Base-by-base conservation (phyloP, 208 protist species). In the Blechomonas ayalai region DNA sequence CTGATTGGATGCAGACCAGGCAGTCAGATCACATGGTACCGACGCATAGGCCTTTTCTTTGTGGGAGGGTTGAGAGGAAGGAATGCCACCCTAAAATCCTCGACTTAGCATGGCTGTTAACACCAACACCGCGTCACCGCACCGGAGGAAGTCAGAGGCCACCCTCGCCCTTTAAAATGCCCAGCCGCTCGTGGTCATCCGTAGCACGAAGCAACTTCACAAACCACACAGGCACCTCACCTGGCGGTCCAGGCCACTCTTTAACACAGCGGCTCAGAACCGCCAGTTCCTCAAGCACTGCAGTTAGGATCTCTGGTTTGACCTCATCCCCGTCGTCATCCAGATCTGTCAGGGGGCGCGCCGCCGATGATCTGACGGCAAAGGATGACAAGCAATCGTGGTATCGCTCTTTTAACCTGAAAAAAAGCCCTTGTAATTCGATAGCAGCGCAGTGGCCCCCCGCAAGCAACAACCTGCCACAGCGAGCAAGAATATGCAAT, bases 151-250 rank as follows among this genome's bases (percentile, higher is more conserved):
- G n/a, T n/a, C n/a, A n/a, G n/a, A n/a, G n/a, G n/a, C n/a, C n/a
- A n/a, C n/a, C n/a, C n/a, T 8, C 20, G 8, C 42, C 10, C 33
- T 69, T 74, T 12, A 84, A 53, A 10, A 79, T 44, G 22, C 52
- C 56, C 19, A 63, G 47, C 24, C 73, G 50, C 27, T 84, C 75
- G 42, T 67, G 76, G 40, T 84, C 75, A 31, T 84, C 70, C 16
- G 49, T 51, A 9, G 66, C 64, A 0, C 40, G 44, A 15, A 54
- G 50, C 42, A 79, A 40, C 1, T 44, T 40, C 19, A 49, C 43
- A 39, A 79, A 32, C 57, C 69, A 77, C 33, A 10, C 32, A 4
- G 65, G 62, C 13, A 49, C 47, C 27, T 34, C 43, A 4, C 6
- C 4, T 3, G 69, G 52, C 1, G 70, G 31, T 34, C 31, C 22